Base-by-base conservation (phyloP, 345 rosid species). In the Lepidium africanum region DNA sequence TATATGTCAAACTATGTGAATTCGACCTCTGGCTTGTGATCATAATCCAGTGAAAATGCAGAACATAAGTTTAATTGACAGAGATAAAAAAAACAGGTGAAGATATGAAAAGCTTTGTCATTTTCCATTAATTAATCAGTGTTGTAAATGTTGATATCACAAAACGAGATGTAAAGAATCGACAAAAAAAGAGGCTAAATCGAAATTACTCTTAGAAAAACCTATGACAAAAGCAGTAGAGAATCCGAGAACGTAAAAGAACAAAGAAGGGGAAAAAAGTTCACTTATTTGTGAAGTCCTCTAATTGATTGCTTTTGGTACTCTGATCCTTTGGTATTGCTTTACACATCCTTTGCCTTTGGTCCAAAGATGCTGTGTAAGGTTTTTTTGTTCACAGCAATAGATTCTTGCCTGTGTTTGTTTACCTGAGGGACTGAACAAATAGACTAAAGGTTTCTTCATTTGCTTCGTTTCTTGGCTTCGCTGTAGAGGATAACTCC, bases 81-180 rank as follows among this genome's bases (percentile, higher is more conserved):
- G 52, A 41, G 37, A 43, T 6, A 25, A 30, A 32, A 33, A 32
- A 62, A 33, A 10, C 48, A 48, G 63, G 39, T 40, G 12, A 5
- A 70, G 15, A 47, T 41, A 47, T 10, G 5, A 35, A 17, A 32
- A 9, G 37, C 14, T 10, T 7, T 13, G 23, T 53, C 69, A 13
- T 76, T 69, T 65, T 72, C 65, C 84, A 82, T 79, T 77, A 76
- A 83, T 85, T 83, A 77, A 86, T 86, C 84, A 80, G 61, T 81
- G 65, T 72, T 59, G 78, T 77, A 80, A 81, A 76, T 82, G 77
- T 81, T 78, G 82, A 85, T 64, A 77, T 79, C 81, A 84, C 73
- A 67, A 43, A 73, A 66, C 57, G 36, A 50, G 36, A 59, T 36
- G 41, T 57, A 58, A 73, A 73, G 72, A 73, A 66, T 73, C 36